These are phyloP conservation scores for Juglanconis sp. DNA, from an alignment of 2,329 filamentous ascomycete genomes.

Conservation along the genomic window DNA sequence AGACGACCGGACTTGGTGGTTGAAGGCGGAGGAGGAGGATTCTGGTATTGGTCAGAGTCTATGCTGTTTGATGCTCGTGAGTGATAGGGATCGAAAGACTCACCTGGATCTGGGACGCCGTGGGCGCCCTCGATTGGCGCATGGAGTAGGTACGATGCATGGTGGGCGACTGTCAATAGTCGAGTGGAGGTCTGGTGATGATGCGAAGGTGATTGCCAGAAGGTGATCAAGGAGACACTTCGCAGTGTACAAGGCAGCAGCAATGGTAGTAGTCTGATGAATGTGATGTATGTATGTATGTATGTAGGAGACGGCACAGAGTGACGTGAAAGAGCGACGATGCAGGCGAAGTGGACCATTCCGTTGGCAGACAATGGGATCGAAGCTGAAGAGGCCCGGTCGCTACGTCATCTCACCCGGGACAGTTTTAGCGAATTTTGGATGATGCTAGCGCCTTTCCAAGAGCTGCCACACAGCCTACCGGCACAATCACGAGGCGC, in stretches of 20 bases:
- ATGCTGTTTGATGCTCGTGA: neutral
- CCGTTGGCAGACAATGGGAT: too few relatives aligned
- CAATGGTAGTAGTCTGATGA: too few relatives aligned
- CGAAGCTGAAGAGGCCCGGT: too few relatives aligned
- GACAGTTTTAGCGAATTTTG: too few relatives aligned
- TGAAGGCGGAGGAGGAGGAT: constrained; percentile 86
- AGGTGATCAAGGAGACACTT: too few relatives aligned
- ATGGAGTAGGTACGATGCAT: constrained; percentile 99
- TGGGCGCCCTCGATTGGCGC: constrained; percentile 95
- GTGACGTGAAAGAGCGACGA: neutral
- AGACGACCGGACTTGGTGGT: constrained; percentile 87
- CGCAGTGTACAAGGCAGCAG: too few relatives aligned
- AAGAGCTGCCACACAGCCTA: too few relatives aligned
- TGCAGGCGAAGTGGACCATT: neutral
- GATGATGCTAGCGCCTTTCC: too few relatives aligned
- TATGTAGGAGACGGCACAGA: neutral
- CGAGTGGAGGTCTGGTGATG: neutral
- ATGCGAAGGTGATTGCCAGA: neutral
- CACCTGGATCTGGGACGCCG: constrained; percentile 73
- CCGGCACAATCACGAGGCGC: too few relatives aligned
- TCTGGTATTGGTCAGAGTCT: constrained; percentile 49
- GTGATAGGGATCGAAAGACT: constrained; percentile 15
- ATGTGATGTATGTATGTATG: neutral
- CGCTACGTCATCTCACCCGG: too few relatives aligned
- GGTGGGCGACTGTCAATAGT: constrained; percentile 23